phyloP scores from a whole-genome alignment of 805 yeast species.

The Sugiyamaella marilandica region DNA sequence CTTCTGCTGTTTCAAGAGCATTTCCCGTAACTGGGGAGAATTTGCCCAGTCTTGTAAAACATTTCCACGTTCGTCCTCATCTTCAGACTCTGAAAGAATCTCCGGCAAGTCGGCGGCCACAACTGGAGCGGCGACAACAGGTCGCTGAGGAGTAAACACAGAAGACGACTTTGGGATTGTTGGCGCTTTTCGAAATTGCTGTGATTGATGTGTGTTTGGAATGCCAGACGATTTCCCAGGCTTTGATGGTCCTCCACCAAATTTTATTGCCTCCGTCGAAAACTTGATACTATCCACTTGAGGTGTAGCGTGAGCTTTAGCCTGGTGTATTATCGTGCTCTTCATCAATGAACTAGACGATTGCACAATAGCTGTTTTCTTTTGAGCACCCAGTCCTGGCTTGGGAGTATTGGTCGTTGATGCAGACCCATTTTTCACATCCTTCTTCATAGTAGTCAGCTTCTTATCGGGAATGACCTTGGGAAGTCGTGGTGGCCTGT shows the following conservation, averaged over 20 bases:
- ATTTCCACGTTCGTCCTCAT: constrained; percentile 43
- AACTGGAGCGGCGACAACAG: constrained; percentile 5
- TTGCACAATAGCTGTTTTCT: background rate
- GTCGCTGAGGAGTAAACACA: background rate
- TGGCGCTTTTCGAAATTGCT: constrained; percentile 11
- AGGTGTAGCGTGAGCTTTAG: constrained; percentile 25
- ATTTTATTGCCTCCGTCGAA: constrained; percentile 31
- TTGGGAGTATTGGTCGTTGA: background rate
- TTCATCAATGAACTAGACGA: constrained; percentile 31
- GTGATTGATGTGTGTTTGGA: background rate
- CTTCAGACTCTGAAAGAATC: constrained; percentile 43
- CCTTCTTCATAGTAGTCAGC: too few relatives aligned
- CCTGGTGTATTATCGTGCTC: constrained; percentile 33
- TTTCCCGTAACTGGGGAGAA: constrained; percentile 49
- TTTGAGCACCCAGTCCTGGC: background rate
- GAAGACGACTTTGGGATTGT: constrained; percentile 5
- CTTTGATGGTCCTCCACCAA: constrained; percentile 15
- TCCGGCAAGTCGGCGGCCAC: constrained; percentile 25
- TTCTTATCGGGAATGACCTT: background rate
- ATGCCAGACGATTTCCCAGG: background rate
- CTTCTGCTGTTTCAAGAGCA: constrained; percentile 43
- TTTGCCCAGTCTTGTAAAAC: constrained; percentile 58
- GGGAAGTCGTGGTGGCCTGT: background rate
- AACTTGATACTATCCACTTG: constrained; percentile 33
- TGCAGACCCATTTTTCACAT: too few relatives aligned